A percentile compares a stretch with the other conserved stretches of the same genome.
Conservation (phyloP, 306 rosid species). For the Castanea mollissima region DNA sequence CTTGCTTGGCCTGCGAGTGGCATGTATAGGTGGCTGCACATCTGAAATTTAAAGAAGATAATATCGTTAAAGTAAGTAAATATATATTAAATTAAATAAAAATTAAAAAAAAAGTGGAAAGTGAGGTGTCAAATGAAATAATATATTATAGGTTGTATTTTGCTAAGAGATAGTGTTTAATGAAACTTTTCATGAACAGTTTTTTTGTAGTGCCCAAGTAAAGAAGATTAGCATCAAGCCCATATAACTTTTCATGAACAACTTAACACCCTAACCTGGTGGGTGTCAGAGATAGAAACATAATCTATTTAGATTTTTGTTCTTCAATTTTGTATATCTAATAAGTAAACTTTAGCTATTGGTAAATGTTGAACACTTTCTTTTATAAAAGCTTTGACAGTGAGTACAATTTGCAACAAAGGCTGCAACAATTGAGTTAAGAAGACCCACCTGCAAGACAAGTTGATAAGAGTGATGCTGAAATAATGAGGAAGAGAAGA, state of each 20-base stretch:
- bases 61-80: too few species aligned
- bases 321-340: background rate
- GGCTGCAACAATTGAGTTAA: slow-evolving; percentile 32
- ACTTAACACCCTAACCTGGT: background rate
- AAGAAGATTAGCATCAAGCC: background rate
- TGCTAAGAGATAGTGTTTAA: too few species aligned
- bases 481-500: slow-evolving; percentile 51
- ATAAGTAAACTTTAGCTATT: background rate
- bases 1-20: too few species aligned
- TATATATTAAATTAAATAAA: too few species aligned
- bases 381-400: slow-evolving; percentile 35
- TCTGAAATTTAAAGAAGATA: too few species aligned
- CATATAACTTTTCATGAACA: background rate
- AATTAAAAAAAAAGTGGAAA: too few species aligned
- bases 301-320: background rate
- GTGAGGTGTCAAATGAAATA: too few species aligned
- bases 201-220: background rate
- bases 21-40: too few species aligned
- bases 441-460: slow-evolving; percentile 59
- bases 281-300: background rate
- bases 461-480: slow-evolving; percentile 55
- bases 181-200: too few species aligned
- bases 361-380: background rate
- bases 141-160: too few species aligned
- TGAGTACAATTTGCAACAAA: slow-evolving; percentile 18